Percentiles rank a stretch among this genome's conserved stretches.
Evolutionary conservation across 768 basidiomycete genomes (phyloP).

Genomic region (Leccinum subtestaceum): DNA sequence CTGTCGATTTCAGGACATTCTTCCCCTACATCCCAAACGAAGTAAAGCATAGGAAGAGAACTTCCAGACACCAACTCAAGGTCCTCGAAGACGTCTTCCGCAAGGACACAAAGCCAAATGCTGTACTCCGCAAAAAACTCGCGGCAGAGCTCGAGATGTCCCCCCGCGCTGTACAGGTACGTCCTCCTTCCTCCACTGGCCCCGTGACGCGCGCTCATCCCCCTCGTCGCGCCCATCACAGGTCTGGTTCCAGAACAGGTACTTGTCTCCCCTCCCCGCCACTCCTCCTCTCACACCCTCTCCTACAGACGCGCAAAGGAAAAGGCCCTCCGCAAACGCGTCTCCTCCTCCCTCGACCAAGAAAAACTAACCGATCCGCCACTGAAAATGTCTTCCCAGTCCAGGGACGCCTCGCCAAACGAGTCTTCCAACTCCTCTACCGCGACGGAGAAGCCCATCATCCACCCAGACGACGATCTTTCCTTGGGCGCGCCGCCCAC

Average conservation of each 20-base stretch:
- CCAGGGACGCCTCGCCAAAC: constrained; percentile 30
- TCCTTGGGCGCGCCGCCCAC: constrained; percentile 1
- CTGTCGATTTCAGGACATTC: constrained; percentile 79
- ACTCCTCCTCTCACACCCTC: constrained; percentile 11
- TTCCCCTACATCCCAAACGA: constrained; percentile 89
- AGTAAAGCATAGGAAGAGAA: constrained; percentile 92
- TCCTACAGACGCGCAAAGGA: constrained; percentile 74
- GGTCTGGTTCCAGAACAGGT: constrained; percentile 94
- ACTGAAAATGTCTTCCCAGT: constrained; percentile 4
- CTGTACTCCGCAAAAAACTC: constrained; percentile 71
- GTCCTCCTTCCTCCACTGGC: constrained; percentile 18
- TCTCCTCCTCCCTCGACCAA: constrained; percentile 23
- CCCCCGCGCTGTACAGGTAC: constrained; percentile 90
- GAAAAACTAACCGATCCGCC: constrained; percentile 7
- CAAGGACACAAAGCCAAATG: constrained; percentile 89
- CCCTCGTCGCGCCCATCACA: constrained; percentile 34
- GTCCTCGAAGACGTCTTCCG: constrained; percentile 86
- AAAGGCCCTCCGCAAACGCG: constrained; percentile 63
- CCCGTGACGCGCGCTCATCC: constrained; percentile 19
- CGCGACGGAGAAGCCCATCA: constrained; percentile 40
- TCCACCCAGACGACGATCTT: constrained; percentile 15
- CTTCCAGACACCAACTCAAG: constrained; percentile 83
- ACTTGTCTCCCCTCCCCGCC: constrained; percentile 14
- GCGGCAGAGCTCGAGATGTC: constrained; percentile 88
- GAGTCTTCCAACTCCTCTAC: constrained; percentile 34